Conservation (phyloP, 2,329 filamentous ascomycete genomes). For the Sclerotinia nivalis region DNA sequence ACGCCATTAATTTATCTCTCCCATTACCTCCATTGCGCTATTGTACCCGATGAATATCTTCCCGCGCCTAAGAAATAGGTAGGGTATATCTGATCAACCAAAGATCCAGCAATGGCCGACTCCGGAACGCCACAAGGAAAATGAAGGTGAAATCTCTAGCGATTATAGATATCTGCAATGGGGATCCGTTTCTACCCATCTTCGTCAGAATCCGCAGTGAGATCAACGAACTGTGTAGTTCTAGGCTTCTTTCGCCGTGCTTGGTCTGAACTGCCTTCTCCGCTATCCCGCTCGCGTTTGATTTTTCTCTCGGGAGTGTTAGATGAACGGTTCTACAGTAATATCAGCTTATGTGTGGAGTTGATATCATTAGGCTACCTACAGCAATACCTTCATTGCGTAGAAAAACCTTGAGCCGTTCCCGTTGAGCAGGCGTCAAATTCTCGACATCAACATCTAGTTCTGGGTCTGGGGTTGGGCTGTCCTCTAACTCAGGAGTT, state of each 20-base stretch:
- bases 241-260: neutral
- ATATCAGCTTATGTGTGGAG: neutral
- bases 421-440: neutral
- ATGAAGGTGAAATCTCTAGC: neutral
- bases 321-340: neutral
- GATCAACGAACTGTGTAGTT: conserved; percentile 1
- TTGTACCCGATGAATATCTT: neutral
- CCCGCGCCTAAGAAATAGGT: no score
- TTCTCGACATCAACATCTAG: neutral
- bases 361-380: neutral
- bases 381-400: conserved; percentile 14
- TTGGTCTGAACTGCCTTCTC: neutral
- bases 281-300: conserved; percentile 9
- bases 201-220: conserved; percentile 11
- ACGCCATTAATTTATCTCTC: neutral
- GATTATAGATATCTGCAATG: neutral
- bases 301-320: conserved; percentile 7
- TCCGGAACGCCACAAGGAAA: neutral
- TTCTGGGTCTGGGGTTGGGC: neutral
- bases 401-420: conserved; percentile 14
- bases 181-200: neutral
- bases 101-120: neutral
- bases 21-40: neutral
- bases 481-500: conserved; percentile 10
- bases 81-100: neutral